phyloP scores from a whole-genome alignment of 2,329 filamentous ascomycete genomes.

The Fusarium stilboides region DNA sequence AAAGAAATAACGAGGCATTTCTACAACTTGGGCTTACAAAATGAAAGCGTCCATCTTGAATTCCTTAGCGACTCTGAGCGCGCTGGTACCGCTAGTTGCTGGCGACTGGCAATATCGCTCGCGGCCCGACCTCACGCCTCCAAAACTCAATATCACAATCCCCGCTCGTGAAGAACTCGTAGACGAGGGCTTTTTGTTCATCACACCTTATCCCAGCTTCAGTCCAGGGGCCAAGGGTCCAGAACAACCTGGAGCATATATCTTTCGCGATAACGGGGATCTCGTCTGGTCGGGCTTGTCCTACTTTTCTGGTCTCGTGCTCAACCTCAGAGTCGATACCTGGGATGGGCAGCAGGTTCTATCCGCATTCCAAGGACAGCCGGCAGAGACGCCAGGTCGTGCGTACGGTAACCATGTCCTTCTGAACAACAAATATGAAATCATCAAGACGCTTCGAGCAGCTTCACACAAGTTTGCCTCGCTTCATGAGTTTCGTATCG shows the following conservation, averaged over 20 bases:
- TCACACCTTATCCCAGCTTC: not conserved
- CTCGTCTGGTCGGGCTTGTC: not conserved
- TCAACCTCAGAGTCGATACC: not conserved
- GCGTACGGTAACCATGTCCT: slow-evolving; percentile 1
- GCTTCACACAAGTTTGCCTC: not conserved
- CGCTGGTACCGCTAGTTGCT: not conserved
- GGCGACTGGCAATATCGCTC: slow-evolving; percentile 8
- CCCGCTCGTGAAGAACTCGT: not conserved
- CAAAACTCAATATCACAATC: not conserved
- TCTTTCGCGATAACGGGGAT: not conserved
- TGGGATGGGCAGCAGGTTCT: not conserved
- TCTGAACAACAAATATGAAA: not conserved
- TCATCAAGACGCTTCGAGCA: not conserved
- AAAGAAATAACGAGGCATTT: not conserved
- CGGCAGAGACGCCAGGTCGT: not conserved
- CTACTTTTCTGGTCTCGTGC: not conserved
- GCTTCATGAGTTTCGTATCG: not conserved
- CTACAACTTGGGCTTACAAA: not conserved
- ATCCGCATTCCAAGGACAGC: not conserved
- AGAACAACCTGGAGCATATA: not conserved
- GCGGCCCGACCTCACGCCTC: slow-evolving; percentile 1
- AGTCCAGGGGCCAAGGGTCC: not conserved
- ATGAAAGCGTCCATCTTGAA: not conserved
- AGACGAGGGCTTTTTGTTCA: not conserved
- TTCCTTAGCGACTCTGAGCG: not conserved